These are phyloP conservation scores for Mortierella alpina DNA, from an alignment of 192 early-diverging fungal genomes.

Conservation along the genomic window DNA sequence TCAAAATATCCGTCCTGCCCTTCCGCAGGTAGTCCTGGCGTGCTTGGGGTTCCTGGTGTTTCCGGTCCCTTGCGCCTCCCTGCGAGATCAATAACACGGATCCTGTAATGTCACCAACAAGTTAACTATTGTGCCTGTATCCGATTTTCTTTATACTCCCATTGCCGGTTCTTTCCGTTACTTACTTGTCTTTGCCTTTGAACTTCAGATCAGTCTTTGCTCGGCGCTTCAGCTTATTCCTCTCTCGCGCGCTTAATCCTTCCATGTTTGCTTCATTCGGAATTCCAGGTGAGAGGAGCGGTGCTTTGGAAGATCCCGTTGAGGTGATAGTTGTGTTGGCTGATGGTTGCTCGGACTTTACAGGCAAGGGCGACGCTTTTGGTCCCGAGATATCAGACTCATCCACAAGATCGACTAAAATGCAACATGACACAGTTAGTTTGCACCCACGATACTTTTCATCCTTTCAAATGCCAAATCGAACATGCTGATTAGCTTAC, in stretches of 20 bases:
- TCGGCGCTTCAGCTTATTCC: constrained; percentile 90
- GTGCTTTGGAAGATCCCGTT: constrained; percentile 8
- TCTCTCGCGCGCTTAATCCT: constrained; percentile 90
- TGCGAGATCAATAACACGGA: constrained; percentile 59
- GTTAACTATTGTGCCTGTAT: neutral
- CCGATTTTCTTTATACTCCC: neutral
- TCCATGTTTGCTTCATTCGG: constrained; percentile 68
- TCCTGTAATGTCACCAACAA: constrained; percentile 29
- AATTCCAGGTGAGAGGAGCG: constrained; percentile 30
- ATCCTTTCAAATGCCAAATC: neutral
- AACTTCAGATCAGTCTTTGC: constrained; percentile 82
- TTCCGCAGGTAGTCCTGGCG: constrained; percentile 20
- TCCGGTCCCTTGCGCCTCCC: constrained; percentile 41
- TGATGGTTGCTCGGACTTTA: constrained; percentile 33
- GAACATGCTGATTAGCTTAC: constrained; percentile 41
- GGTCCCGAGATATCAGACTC: constrained; percentile 78
- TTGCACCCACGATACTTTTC: no score
- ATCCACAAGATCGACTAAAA: constrained; percentile 82
- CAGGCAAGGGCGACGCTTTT: constrained; percentile 11
- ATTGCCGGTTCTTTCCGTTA: neutral
- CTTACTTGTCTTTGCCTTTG: constrained; percentile 78
- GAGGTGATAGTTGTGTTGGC: constrained; percentile 27
- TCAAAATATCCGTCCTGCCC: constrained; percentile 62
- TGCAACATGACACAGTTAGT: neutral
- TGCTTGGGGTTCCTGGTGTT: constrained; percentile 31